Evolutionary conservation across 345 rosid genomes (phyloP).

Genomic region (Geranium rotundifolium): DNA sequence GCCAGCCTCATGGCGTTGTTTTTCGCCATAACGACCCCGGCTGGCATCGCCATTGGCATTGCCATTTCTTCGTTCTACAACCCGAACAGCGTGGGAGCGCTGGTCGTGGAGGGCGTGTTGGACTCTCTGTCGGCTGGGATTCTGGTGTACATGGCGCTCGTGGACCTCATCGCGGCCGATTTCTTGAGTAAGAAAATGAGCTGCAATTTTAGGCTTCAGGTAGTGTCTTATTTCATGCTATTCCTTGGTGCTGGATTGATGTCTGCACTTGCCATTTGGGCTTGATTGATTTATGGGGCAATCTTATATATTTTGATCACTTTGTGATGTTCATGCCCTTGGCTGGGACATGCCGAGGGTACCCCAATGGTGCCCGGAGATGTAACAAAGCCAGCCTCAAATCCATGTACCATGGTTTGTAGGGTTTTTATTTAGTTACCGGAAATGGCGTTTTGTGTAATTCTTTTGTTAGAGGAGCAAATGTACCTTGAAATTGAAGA

Average conservation of each 20-base stretch:
- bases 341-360: too few relatives aligned
- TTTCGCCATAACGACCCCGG: conserved; percentile 65
- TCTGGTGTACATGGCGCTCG: conserved; percentile 87
- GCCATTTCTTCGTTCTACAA: conserved; percentile 55
- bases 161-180: conserved; percentile 86
- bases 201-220: conserved; percentile 66
- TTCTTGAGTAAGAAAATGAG: conserved; percentile 85
- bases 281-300: conserved; percentile 16
- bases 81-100: conserved; percentile 45
- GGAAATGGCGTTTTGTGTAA: too few relatives aligned
- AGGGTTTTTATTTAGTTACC: too few relatives aligned
- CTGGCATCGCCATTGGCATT: conserved; percentile 57
- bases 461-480: too few relatives aligned
- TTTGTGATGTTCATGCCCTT: too few relatives aligned
- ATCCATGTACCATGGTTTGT: too few relatives aligned
- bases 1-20: conserved; percentile 62
- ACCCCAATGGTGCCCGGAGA: too few relatives aligned
- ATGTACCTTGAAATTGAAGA: too few relatives aligned
- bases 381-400: too few relatives aligned
- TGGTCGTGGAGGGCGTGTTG: conserved; percentile 62
- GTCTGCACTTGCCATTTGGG: conserved; percentile 82
- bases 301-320: too few relatives aligned
- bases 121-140: conserved; percentile 86
- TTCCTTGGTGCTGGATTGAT: conserved; percentile 89
- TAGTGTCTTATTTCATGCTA: conserved; percentile 59